A percentile compares a stretch with the other conserved stretches of the same genome.
Conservation (phyloP, 2,329 filamentous ascomycete genomes). For the Polytolypa hystricis region DNA sequence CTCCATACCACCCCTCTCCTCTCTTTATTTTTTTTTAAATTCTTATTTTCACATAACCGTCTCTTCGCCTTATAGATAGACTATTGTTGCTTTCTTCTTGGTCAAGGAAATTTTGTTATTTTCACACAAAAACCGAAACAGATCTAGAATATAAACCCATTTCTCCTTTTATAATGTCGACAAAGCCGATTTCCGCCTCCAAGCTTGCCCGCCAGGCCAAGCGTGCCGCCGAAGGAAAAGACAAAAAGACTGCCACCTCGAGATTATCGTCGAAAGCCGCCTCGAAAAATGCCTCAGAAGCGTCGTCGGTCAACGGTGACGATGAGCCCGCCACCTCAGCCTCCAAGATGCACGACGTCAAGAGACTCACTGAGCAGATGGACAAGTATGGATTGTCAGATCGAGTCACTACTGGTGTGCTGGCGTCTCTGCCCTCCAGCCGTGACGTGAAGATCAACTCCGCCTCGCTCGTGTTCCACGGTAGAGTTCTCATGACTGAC, state of each 20-base stretch:
- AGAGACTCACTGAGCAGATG: slow-evolving; percentile 83
- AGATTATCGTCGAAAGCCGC: slow-evolving; percentile 59
- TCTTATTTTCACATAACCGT: slow-evolving; percentile 1
- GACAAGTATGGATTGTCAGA: slow-evolving; percentile 95
- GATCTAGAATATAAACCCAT: too few species aligned
- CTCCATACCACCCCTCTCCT: slow-evolving; percentile 16
- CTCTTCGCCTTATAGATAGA: slow-evolving; percentile 11
- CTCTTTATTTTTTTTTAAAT: slow-evolving; percentile 9
- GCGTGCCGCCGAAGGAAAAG: slow-evolving; percentile 57
- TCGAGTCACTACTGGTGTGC: slow-evolving; percentile 93
- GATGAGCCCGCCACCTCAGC: slow-evolving; percentile 59
- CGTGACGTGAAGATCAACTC: slow-evolving; percentile 97
- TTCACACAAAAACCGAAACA: too few species aligned
- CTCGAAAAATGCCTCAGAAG: slow-evolving; percentile 51
- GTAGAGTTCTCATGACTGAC: slow-evolving; percentile 89
- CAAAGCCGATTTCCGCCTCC: slow-evolving; percentile 54
- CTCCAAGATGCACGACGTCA: slow-evolving; percentile 67
- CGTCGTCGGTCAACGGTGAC: slow-evolving; percentile 56
- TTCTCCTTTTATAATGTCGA: too few species aligned
- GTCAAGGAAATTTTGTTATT: too few species aligned
- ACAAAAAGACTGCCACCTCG: slow-evolving; percentile 62
- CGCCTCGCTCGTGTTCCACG: slow-evolving; percentile 90
- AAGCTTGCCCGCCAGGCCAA: slow-evolving; percentile 59
- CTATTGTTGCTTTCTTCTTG: slow-evolving; percentile 11
- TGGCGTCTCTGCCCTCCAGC: slow-evolving; percentile 72